Evolutionary conservation across 2,329 filamentous ascomycete species (phyloP), one percentile per base, ranked within the genome.

Genomic region (Samsoniella hepiali): DNA sequence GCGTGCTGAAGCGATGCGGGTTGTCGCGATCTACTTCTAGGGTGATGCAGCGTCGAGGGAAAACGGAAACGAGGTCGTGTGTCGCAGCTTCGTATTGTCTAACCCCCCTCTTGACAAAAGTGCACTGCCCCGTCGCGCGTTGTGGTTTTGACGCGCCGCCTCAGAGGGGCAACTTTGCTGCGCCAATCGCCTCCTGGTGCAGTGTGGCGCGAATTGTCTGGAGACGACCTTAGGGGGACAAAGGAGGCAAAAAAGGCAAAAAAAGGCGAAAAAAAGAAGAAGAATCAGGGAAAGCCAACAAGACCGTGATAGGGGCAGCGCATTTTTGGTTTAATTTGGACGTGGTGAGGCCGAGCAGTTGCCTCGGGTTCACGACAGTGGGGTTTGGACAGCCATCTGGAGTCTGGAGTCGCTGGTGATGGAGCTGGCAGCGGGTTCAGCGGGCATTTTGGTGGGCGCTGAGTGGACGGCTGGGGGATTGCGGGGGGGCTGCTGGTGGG

Each of bases 281-380:
- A 38, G 6, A 38, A 27, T 2, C 4, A 13, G 7, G 31, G 9
- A 54, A 49, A 58, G 3, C 38, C n/a, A 4, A 17, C 3, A 27
- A 49, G 4, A 29, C 34, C 5, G 15, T 17, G 53, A 17, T 42
- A 56, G n/a, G n/a, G 54, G 42, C 17, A 58, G n/a, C 31, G 55
- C 31, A 45, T 17, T 38, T 11, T 4, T 29, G 22, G 34, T 44
- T 56, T 56, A 29, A 38, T 49, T 49, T 49, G 22, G 13, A 15
- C 38, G 22, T 22, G 54, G 40, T 57, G 56, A 58, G 42, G 44
- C 56, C 6, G 13, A 44, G 36, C 31, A 42, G 29, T 58, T 58
- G 56, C 42, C 56, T 58, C 44, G 56, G 56, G 32, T 49, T 36
- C 44, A 36, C 42, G 31, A 49, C 44, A 58, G 32, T 36, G 29